Base-by-base conservation (phyloP, 768 basidiomycete species). In the Strobilomyces dryophilus region DNA sequence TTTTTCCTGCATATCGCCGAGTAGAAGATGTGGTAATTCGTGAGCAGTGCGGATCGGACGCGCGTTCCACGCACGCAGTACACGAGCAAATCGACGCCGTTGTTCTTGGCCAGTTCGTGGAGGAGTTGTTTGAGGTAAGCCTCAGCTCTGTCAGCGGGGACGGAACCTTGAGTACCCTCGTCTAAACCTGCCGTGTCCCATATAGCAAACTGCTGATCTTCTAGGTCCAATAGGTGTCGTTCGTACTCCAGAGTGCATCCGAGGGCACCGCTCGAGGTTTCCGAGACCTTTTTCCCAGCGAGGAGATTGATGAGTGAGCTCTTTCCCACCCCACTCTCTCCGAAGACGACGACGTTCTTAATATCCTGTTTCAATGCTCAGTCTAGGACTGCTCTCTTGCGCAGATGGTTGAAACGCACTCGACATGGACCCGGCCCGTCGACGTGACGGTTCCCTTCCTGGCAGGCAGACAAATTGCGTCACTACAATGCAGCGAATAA, bases 231-330 rank as follows among this genome's bases (percentile, higher is more conserved):
- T 8, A 41, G n/a, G 53, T 75, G 64, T 4, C 50, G 54, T 8
- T 43, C 56, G 42, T 55, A 65, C 15, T 64, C 48, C 8, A 76
- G 69, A 2, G 77, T 77, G 49, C 70, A 73, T 3, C 75, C 74
- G 0, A 56, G 45, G 1, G 70, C 67, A 4, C 62, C 57, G 40
- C 65, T 70, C 5, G 73, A 74, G 14, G 65, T 64, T 11, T 48
- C 45, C 1, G 71, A 71, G 11, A 62, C 45, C 14, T 58, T 58
- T 7, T 36, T 7, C 10, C 66, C 67, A 3, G 61, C 64, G 18
- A 78, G 53, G 62, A 78, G 65, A 53, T 77, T 78, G 52, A 78
- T 62, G n/a, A 78, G 54, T 12, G 74, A 75, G 53, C 76, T 78
- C 55, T 78, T 78, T 17, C 73, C 71, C 47, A 68, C 53, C 15